These are phyloP conservation scores for Histomonas meleagridis DNA, from an alignment of 208 protist species.

Conservation along the genomic window DNA sequence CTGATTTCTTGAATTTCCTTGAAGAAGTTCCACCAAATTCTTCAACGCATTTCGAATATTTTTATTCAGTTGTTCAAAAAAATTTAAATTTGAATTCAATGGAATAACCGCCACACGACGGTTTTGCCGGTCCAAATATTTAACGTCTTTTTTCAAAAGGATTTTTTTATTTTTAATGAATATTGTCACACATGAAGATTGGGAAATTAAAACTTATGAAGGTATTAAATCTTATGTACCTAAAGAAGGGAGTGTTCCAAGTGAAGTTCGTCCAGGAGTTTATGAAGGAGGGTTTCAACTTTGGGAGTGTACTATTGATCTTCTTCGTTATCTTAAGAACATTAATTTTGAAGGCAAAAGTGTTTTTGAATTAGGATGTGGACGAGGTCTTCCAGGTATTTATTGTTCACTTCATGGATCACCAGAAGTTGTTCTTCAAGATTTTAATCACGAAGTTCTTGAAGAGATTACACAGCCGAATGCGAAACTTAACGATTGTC, in stretches of 20 bases:
- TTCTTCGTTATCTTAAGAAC: background rate
- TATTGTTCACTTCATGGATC: background rate
- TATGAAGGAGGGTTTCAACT: constrained; percentile 26
- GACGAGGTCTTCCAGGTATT: constrained; percentile 11
- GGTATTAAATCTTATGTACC: constrained; percentile 22
- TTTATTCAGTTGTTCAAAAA: too few relatives aligned
- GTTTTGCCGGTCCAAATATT: too few relatives aligned
- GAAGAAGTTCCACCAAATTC: too few relatives aligned
- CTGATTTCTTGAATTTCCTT: too few relatives aligned
- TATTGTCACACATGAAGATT: background rate
- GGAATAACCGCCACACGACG: too few relatives aligned
- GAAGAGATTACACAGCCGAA: background rate
- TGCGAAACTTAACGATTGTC: background rate
- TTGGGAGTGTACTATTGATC: constrained; percentile 26
- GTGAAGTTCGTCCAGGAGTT: background rate
- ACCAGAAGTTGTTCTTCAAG: constrained; percentile 1
- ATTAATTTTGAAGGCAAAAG: background rate
- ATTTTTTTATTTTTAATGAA: too few relatives aligned
- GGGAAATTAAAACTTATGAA: background rate
- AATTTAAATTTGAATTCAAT: too few relatives aligned
- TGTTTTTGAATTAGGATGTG: constrained; percentile 9
- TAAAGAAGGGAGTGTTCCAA: background rate
- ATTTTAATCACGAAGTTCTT: constrained; percentile 25
- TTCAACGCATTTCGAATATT: too few relatives aligned
- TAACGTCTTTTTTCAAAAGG: too few relatives aligned